phyloP scores from a whole-genome alignment of 495 filamentous ascomycete genomes.

The Neurospora sp. region DNA sequence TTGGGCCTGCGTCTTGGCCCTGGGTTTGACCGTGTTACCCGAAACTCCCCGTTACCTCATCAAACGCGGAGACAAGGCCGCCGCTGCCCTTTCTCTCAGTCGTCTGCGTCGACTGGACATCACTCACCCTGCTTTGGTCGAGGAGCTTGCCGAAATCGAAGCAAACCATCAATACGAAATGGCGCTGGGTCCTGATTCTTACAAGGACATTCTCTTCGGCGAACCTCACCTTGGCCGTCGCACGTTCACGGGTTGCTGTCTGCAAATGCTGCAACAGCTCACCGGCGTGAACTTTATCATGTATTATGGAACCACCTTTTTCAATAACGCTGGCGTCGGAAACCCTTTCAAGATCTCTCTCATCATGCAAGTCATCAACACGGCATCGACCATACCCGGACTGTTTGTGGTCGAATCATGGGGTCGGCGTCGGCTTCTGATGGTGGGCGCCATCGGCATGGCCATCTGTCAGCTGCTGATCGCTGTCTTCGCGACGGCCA shows the following conservation, averaged over 20 bases:
- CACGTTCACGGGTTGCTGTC: conserved; percentile 43
- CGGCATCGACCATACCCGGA: conserved; percentile 61
- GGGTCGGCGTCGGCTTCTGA: conserved; percentile 62
- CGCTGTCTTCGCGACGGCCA: conserved; percentile 53
- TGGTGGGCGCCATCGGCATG: conserved; percentile 69
- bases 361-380: conserved; percentile 69
- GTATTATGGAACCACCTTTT: conserved; percentile 78
- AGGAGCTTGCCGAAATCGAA: conserved; percentile 78
- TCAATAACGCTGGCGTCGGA: conserved; percentile 51
- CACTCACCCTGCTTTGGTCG: conserved; percentile 63
- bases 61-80: conserved; percentile 61
- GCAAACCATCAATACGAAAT: conserved; percentile 85
- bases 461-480: conserved; percentile 61
- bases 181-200: conserved; percentile 61
- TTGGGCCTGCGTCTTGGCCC: conserved; percentile 69
- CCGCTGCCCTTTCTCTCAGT: conserved; percentile 60
- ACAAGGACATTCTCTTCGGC: conserved; percentile 60
- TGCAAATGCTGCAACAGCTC: conserved; percentile 52
- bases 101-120: conserved; percentile 67
- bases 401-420: conserved; percentile 68
- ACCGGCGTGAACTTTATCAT: conserved; percentile 51
- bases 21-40: conserved; percentile 66
- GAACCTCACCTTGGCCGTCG: conserved; percentile 46
- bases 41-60: conserved; percentile 85
- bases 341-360: conserved; percentile 61